These are phyloP conservation scores for Barnettozyma sp. DNA, from an alignment of 805 yeast genomes.

Conservation along the genomic window DNA sequence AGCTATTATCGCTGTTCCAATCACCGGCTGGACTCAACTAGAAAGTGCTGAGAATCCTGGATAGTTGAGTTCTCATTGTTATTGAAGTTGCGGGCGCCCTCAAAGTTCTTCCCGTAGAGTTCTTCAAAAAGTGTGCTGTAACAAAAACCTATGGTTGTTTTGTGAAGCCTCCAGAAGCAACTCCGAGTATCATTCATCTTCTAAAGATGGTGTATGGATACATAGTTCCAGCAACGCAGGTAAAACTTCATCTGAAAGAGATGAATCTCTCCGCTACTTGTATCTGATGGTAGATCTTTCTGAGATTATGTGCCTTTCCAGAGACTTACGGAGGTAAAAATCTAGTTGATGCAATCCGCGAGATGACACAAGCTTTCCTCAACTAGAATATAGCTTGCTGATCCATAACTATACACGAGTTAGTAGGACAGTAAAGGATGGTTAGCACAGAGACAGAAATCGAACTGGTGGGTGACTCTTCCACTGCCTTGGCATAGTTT, in stretches of 20 bases:
- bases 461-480: slow-evolving; percentile 16
- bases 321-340: slow-evolving; percentile 9
- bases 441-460: too few relatives aligned
- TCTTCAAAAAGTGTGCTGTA: slow-evolving; percentile 21
- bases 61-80: too few relatives aligned
- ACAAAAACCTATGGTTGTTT: slow-evolving; percentile 20
- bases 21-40: too few relatives aligned
- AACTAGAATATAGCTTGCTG: slow-evolving; percentile 17
- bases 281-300: slow-evolving; percentile 20
- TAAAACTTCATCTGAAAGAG: slow-evolving; percentile 16
- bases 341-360: slow-evolving; percentile 20
- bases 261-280: slow-evolving; percentile 21
- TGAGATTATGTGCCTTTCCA: slow-evolving; percentile 18
- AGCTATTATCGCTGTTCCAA: too few relatives aligned
- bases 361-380: slow-evolving; percentile 20
- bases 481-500: slow-evolving; percentile 19
- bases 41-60: too few relatives aligned
- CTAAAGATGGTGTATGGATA: slow-evolving; percentile 19
- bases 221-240: slow-evolving; percentile 22
- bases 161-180: slow-evolving; percentile 20
- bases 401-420: too few relatives aligned
- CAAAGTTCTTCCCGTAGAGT: slow-evolving; percentile 16
- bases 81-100: too few relatives aligned
- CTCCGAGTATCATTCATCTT: slow-evolving; percentile 23
- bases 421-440: too few relatives aligned